A percentile compares a stretch with the other conserved stretches of the same genome.
Conservation (phyloP, 805 yeast species). For the Wickerhamomyces sydowiorum region DNA sequence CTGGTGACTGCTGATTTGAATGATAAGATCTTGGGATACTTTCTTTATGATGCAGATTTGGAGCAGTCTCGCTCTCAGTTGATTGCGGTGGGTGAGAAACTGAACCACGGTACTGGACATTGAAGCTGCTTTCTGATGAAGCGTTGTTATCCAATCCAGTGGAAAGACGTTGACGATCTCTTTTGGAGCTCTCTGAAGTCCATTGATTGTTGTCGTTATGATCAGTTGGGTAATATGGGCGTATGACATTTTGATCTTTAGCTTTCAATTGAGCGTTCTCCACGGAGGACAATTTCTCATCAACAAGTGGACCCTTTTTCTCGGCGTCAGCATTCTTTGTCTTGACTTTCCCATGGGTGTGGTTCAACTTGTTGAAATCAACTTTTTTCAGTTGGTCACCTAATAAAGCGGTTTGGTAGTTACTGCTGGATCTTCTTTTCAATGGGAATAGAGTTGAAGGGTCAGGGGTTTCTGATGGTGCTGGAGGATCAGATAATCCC, state of each 20-base stretch:
- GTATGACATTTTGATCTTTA: not conserved
- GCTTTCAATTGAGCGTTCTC: not conserved
- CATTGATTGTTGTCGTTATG: not conserved
- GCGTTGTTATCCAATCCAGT: not conserved
- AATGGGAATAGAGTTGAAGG: slow-evolving; percentile 2
- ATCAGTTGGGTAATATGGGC: not conserved
- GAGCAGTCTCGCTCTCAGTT: not conserved
- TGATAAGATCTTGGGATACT: not conserved
- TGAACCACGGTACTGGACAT: slow-evolving; percentile 4
- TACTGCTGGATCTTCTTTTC: slow-evolving; percentile 3
- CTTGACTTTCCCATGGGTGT: not conserved
- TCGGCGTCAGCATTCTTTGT: not conserved
- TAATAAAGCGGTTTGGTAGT: slow-evolving; percentile 3
- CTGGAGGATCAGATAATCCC: slow-evolving; percentile 8
- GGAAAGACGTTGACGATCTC: not conserved
- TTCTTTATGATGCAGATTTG: not conserved
- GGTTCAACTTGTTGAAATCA: not conserved
- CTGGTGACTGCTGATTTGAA: slow-evolving; percentile 1
- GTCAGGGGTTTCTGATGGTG: slow-evolving; percentile 13
- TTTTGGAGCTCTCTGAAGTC: slow-evolving; percentile 1
- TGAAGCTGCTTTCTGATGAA: not conserved
- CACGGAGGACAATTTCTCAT: no score
- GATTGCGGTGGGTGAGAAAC: slow-evolving; percentile 2
- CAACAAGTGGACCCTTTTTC: no score
- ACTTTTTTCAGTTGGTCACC: not conserved